phyloP scores from a whole-genome alignment of 2,329 filamentous ascomycete genomes.

The Juglanconis sp. region DNA sequence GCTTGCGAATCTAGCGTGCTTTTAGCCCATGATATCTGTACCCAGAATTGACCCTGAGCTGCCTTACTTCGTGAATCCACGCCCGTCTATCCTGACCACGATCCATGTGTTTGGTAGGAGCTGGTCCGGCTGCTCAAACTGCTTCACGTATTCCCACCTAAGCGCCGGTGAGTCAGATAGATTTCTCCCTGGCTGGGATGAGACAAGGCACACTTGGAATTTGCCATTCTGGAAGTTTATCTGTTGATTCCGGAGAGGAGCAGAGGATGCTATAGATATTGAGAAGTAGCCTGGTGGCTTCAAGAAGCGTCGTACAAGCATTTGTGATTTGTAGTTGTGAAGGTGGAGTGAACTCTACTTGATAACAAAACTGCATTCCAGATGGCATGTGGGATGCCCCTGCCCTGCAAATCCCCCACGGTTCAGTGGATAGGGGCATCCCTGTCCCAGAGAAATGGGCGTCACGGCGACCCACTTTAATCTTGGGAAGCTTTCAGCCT shows the following conservation, averaged over 20 bases:
- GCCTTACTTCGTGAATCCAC: slow-evolving; percentile 86
- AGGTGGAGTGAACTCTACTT: too few species aligned
- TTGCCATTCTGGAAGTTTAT: slow-evolving; percentile 21
- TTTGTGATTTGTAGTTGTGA: background rate
- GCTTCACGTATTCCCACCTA: slow-evolving; percentile 91
- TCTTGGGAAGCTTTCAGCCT: slow-evolving; percentile 11
- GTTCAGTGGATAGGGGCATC: background rate
- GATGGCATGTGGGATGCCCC: background rate
- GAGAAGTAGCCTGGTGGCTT: background rate
- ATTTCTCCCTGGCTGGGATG: slow-evolving; percentile 16
- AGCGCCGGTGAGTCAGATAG: slow-evolving; percentile 19
- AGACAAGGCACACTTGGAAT: slow-evolving; percentile 23
- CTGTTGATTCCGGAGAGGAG: background rate
- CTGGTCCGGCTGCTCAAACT: slow-evolving; percentile 78
- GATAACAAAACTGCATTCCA: too few species aligned
- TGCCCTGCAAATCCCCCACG: slow-evolving; percentile 7
- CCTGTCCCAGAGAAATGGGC: slow-evolving; percentile 3
- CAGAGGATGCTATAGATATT: background rate
- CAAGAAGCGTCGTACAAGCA: background rate
- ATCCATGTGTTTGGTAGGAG: slow-evolving; percentile 93
- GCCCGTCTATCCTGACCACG: slow-evolving; percentile 87
- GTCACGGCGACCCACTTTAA: background rate
- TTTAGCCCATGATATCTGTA: slow-evolving; percentile 16
- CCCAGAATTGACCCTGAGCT: background rate
- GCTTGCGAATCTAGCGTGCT: slow-evolving; percentile 63